Percentiles rank a stretch among this genome's conserved stretches.
phyloP scores from a whole-genome alignment of 495 filamentous ascomycete genomes.

The Hapsidospora chrysogenum region DNA sequence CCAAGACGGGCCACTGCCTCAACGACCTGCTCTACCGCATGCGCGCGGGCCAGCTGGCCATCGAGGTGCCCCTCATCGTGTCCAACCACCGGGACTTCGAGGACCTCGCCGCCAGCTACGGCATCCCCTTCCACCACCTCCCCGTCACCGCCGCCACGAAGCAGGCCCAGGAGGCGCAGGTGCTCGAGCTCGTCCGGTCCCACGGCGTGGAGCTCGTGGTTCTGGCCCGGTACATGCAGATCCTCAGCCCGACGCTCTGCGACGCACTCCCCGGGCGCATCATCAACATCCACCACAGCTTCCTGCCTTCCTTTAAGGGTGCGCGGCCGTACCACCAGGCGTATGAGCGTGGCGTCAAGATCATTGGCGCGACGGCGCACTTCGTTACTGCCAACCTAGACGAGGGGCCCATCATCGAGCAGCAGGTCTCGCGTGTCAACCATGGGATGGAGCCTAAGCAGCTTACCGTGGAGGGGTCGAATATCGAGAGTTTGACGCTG shows the following conservation, averaged over 20 bases:
- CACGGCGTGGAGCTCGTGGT: constrained; percentile 56
- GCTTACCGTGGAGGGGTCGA: constrained; percentile 54
- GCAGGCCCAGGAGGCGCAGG: constrained; percentile 42
- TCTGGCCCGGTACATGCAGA: constrained; percentile 70
- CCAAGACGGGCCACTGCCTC: constrained; percentile 65
- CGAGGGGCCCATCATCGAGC: constrained; percentile 67
- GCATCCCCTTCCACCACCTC: constrained; percentile 55
- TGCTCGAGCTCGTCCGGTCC: constrained; percentile 45
- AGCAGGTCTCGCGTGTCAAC: constrained; percentile 51
- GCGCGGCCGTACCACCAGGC: constrained; percentile 73
- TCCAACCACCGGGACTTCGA: constrained; percentile 62
- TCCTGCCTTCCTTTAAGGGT: constrained; percentile 65
- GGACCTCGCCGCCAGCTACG: constrained; percentile 47
- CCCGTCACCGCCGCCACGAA: constrained; percentile 57
- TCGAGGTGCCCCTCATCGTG: constrained; percentile 52
- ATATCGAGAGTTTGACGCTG: constrained; percentile 58
- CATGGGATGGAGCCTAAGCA: constrained; percentile 54
- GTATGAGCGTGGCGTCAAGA: constrained; percentile 62
- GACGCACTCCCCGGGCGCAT: constrained; percentile 54
- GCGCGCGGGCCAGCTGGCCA: constrained; percentile 41
- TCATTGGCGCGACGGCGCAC: constrained; percentile 62
- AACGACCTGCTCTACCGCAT: constrained; percentile 66
- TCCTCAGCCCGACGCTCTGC: constrained; percentile 54
- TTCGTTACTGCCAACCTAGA: constrained; percentile 63
- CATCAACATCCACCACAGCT: constrained; percentile 73